Percentiles rank a stretch among this genome's conserved stretches.
These are phyloP conservation scores for Aleurites moluccanus DNA, from an alignment of 441 rosid genomes.

Conservation along the genomic window DNA sequence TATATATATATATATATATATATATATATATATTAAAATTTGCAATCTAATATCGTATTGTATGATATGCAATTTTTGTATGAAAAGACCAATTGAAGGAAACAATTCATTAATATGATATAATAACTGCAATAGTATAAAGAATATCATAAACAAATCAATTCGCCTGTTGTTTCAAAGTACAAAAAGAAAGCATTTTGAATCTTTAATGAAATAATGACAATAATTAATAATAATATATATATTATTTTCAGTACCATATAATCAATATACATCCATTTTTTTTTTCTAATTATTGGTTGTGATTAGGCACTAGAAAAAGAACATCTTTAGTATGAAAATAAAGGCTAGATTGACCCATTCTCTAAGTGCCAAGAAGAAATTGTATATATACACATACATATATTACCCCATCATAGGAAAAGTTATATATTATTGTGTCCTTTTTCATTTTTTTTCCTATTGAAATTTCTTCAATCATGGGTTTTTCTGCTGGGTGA, in stretches of 20 bases:
- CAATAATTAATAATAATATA: neutral
- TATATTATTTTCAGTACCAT: too few relatives aligned
- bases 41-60: too few relatives aligned
- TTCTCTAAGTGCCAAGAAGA: neutral
- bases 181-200: slow-evolving; percentile 3
- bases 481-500: neutral
- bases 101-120: too few relatives aligned
- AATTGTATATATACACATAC: neutral
- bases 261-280: too few relatives aligned
- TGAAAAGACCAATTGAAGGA: too few relatives aligned
- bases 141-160: neutral
- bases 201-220: neutral
- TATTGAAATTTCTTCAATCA: neutral
- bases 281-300: too few relatives aligned
- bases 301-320: too few relatives aligned
- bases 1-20: too few relatives aligned
- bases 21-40: too few relatives aligned
- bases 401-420: neutral
- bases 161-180: neutral
- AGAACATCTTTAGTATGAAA: too few relatives aligned
- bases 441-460: neutral
- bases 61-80: too few relatives aligned
- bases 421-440: slow-evolving; percentile 21
- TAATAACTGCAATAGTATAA: neutral
- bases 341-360: too few relatives aligned